Evolutionary conservation across 345 rosid species (phyloP).

Genomic region (Linum tenue): DNA sequence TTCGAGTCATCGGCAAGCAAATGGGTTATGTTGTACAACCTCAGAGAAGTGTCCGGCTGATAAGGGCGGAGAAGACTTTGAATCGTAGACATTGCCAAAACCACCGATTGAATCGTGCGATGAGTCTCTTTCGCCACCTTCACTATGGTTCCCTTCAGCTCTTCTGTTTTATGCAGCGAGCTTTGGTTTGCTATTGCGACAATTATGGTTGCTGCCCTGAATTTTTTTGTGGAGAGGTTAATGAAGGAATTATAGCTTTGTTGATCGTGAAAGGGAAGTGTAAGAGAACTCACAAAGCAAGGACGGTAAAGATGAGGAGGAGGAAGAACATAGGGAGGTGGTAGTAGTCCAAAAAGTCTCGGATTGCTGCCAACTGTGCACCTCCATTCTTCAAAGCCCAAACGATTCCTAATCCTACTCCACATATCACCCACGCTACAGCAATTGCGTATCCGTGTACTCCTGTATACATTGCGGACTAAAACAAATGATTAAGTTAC

Average conservation of each 20-base stretch:
- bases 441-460: conserved; percentile 50
- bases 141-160: conserved; percentile 32
- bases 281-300: conserved; percentile 41
- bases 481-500: conserved; percentile 19
- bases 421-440: conserved; percentile 41
- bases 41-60: conserved; percentile 24
- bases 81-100: conserved; percentile 28
- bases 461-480: conserved; percentile 83
- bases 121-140: conserved; percentile 33
- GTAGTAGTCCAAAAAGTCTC: conserved; percentile 19
- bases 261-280: background rate
- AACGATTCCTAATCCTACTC: conserved; percentile 37
- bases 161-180: conserved; percentile 29
- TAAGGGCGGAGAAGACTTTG: conserved; percentile 41
- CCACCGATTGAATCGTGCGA: conserved; percentile 25
- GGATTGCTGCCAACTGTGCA: conserved; percentile 10
- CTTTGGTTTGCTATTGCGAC: conserved; percentile 37
- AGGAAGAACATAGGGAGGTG: conserved; percentile 25
- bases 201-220: conserved; percentile 36
- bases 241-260: background rate
- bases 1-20: conserved; percentile 35
- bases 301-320: conserved; percentile 33
- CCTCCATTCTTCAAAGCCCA: conserved; percentile 18
- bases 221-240: no score
- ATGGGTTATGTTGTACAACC: conserved; percentile 32